Evolutionary conservation across 2,329 filamentous ascomycete species (phyloP).

Genomic region (Madurella fahalii): DNA sequence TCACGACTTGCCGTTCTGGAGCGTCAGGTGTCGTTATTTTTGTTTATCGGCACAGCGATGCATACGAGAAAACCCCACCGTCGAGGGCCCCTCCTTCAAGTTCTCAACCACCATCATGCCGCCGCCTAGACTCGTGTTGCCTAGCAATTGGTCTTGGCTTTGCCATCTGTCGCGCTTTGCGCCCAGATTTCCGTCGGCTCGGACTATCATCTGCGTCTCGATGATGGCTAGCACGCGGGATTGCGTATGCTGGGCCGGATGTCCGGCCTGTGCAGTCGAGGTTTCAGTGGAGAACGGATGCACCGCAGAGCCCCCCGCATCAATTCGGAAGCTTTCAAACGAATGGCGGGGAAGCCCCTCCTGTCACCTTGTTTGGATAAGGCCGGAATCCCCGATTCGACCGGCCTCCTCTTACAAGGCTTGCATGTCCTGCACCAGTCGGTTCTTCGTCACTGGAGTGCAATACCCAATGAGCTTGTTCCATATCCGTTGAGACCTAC

Average conservation of each 20-base stretch:
- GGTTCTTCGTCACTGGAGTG: too few relatives aligned
- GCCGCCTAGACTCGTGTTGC: conserved; percentile 3
- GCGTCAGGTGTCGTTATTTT: neutral
- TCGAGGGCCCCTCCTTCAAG: neutral
- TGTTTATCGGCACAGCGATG: conserved; percentile 1
- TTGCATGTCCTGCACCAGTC: too few relatives aligned
- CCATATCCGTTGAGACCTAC: too few relatives aligned
- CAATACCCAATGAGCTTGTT: too few relatives aligned
- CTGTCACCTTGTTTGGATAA: neutral
- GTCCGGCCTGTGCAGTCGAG: neutral
- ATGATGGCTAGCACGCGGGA: neutral
- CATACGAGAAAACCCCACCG: conserved; percentile 10
- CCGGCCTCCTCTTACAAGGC: too few relatives aligned
- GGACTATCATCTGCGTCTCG: neutral
- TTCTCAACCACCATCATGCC: neutral
- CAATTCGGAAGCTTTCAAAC: neutral
- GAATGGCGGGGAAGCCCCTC: neutral
- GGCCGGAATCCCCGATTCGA: too few relatives aligned
- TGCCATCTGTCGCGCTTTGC: neutral
- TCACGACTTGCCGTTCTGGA: neutral
- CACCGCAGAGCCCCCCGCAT: neutral
- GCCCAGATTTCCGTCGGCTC: neutral
- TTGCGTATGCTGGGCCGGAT: neutral
- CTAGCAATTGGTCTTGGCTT: neutral
- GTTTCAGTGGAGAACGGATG: neutral